Base-by-base conservation (phyloP, 768 basidiomycete genomes). In the Russula compacta region DNA sequence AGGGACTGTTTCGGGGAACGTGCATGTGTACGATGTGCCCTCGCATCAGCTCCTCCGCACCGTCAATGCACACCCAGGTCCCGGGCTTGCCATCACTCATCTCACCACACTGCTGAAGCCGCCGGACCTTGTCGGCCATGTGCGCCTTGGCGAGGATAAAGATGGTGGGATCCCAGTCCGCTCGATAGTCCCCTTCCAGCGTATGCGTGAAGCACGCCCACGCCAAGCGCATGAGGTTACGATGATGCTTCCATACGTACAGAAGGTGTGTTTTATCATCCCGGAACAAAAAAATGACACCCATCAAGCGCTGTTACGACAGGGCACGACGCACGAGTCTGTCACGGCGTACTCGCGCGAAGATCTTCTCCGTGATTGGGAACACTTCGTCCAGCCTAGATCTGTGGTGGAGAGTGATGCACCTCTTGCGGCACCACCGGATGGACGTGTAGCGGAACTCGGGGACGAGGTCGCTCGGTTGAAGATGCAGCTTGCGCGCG, bases 31-130 rank as follows among this genome's bases (percentile, higher is more conserved):
- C 71, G 90, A 97, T 64, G 81, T 95, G 35, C 83, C 91, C 2
- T 95, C 95, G 0, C 91, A 94, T 69, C 95, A 98, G 70, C 83
- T 85, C 33, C 75, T 97, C 32, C 87, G 94, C 49, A 87, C 88
- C 32, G 84, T 98, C 65, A 80, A 82, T 17, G 78, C 85, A 0
- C 87, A 83, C 71, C 87, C 84, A 66, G 82, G 83, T 47, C 70
- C 83, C 66, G 72, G 82, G 35, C 52, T 63, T 33, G 61, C 61
- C 36, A 85, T 98, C 70, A 84, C 90, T 15, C 77, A 84, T 71
- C 72, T 99, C 6, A 74, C 80, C 48, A 88, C 90, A 3, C 79
- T 98, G 74, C 78, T 95, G 52, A 89, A 88, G 66, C 97, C 95
- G 2, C 80, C 83, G 17, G 95, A 98, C 71, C 80, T 98, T 46